A percentile compares a stretch with the other conserved stretches of the same genome.
Conservation (phyloP, 169 alveolate genomes). For the Toxoplasma gondii region DNA sequence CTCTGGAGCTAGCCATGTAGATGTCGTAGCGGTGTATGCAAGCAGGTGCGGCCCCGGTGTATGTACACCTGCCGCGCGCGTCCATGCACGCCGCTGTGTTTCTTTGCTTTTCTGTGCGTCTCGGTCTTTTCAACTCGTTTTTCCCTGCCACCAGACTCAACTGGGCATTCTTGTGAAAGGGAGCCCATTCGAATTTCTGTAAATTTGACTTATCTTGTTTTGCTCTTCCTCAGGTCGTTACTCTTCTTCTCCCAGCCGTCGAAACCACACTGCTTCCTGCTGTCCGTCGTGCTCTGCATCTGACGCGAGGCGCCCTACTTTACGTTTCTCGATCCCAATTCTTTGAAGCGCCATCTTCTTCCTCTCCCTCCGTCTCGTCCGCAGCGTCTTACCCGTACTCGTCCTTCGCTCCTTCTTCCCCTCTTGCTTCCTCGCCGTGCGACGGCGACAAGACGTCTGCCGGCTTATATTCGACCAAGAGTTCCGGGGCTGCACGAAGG, state of each 20-base stretch:
- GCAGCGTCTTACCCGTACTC: too few relatives aligned
- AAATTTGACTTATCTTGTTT: too few relatives aligned
- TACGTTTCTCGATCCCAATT: neutral
- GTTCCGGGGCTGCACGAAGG: neutral
- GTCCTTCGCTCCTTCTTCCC: neutral
- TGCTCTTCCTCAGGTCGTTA: neutral
- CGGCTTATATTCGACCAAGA: neutral
- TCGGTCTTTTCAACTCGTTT: too few relatives aligned
- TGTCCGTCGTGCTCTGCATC: neutral
- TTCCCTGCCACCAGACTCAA: too few relatives aligned
- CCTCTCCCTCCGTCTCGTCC: too few relatives aligned
- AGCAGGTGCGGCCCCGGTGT: too few relatives aligned
- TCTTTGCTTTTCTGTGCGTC: too few relatives aligned
- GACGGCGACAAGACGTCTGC: neutral
- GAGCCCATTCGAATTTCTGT: neutral
- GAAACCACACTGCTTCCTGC: neutral
- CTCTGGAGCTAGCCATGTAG: too few relatives aligned
- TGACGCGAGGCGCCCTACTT: neutral
- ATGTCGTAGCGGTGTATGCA: too few relatives aligned
- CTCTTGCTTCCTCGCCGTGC: neutral
- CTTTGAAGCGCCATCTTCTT: neutral
- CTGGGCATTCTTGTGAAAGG: too few relatives aligned
- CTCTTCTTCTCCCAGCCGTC: neutral
- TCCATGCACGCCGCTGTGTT: too few relatives aligned
- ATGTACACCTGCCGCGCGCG: too few relatives aligned